phyloP scores from a whole-genome alignment of 306 rosid genomes.

The Medicago lupulina region DNA sequence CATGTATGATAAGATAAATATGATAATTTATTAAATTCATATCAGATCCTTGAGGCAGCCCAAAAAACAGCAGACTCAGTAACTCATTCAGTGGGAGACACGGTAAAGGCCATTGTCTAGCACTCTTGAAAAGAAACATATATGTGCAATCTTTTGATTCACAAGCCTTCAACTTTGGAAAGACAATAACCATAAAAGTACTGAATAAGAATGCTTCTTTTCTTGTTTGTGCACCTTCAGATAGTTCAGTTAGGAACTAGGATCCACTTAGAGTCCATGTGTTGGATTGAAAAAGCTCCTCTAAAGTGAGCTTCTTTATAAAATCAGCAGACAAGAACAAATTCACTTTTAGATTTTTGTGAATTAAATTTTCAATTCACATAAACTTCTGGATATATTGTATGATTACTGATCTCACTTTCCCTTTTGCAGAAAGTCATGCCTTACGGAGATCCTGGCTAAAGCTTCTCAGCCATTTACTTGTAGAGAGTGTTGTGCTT shows the following conservation, averaged over 20 bases:
- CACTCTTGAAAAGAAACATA: conserved; percentile 12
- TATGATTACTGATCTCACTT: conserved; percentile 4
- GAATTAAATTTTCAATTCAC: neutral
- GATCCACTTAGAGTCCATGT: neutral
- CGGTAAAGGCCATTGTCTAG: neutral
- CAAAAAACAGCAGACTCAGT: neutral
- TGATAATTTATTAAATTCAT: neutral
- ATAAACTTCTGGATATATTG: neutral
- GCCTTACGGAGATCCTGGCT: neutral
- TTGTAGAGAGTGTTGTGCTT: conserved; percentile 4
- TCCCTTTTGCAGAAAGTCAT: conserved; percentile 13
- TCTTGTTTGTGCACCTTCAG: conserved; percentile 11
- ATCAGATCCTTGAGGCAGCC: neutral
- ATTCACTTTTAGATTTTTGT: conserved; percentile 6
- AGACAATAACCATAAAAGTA: conserved; percentile 3
- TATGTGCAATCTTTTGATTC: conserved; percentile 15
- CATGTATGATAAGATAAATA: neutral
- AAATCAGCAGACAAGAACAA: conserved; percentile 1
- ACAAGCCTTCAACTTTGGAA: neutral
- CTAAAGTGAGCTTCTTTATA: neutral
- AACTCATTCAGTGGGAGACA: neutral
- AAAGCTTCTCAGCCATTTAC: neutral
- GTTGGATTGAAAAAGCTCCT: neutral
- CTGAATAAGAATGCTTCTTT: conserved; percentile 24
- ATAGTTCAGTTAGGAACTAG: neutral